These are phyloP conservation scores for Tricholoma sp. DNA, from an alignment of 768 basidiomycete genomes.

Conservation along the genomic window DNA sequence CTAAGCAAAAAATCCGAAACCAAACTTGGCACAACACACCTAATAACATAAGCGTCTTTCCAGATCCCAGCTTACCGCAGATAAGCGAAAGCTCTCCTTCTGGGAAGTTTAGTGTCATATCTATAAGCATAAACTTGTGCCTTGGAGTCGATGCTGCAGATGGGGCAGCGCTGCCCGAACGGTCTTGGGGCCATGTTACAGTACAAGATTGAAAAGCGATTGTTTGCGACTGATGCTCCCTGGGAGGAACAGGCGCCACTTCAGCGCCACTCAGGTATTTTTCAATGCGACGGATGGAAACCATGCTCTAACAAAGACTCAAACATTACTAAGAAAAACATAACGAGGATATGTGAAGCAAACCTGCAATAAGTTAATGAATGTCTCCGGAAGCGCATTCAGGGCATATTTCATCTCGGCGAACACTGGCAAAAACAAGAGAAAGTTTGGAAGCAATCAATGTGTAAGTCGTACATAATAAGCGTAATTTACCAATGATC, in stretches of 20 bases:
- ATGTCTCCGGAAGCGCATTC: conserved; percentile 84
- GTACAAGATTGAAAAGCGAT: conserved; percentile 83
- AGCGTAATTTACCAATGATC: conserved; percentile 32
- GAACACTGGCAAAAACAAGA: conserved; percentile 50
- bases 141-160: conserved; percentile 69
- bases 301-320: conserved; percentile 46
- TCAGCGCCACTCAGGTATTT: conserved; percentile 80
- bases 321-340: background rate
- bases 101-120: conserved; percentile 75
- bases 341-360: background rate
- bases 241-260: conserved; percentile 55
- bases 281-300: conserved; percentile 87
- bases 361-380: conserved; percentile 86
- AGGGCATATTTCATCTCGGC: conserved; percentile 84
- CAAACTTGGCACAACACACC: conserved; percentile 30
- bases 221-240: conserved; percentile 47
- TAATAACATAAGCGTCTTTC: conserved; percentile 78
- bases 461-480: background rate
- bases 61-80: conserved; percentile 88
- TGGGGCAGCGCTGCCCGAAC: conserved; percentile 41
- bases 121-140: conserved; percentile 75
- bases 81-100: conserved; percentile 73
- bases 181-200: conserved; percentile 86
- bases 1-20: conserved; percentile 6
- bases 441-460: background rate